A percentile compares a stretch with the other conserved stretches of the same genome.
Evolutionary conservation across 1,284 basidiomycete species (phyloP).

Genomic region (Irpex sp.): DNA sequence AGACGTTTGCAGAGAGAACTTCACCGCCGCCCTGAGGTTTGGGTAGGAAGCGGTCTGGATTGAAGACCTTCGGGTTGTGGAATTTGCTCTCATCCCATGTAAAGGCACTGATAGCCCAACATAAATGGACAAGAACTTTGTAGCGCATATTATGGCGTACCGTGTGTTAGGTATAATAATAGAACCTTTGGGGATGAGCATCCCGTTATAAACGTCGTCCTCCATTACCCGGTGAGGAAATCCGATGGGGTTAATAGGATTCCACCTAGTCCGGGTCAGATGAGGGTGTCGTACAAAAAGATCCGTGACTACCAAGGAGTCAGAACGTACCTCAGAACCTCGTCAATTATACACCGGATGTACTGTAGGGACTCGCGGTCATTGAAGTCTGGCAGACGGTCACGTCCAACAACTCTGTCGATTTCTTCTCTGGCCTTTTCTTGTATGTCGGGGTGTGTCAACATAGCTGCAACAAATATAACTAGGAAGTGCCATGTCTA

Average conservation of each 20-base stretch:
- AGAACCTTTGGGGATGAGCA: conserved; percentile 4
- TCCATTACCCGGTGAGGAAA: conserved; percentile 5
- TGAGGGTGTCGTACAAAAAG: too few species aligned
- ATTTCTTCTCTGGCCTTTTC: conserved; percentile 12
- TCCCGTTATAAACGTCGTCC: conserved; percentile 6
- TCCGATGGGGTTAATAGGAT: conserved; percentile 1
- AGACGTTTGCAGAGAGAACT: background rate
- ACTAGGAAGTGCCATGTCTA: conserved; percentile 8
- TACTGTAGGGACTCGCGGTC: conserved; percentile 15
- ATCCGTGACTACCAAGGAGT: too few species aligned
- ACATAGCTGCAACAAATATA: conserved; percentile 14
- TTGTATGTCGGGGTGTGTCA: conserved; percentile 12
- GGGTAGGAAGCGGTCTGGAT: conserved; percentile 3
- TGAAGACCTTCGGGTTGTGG: background rate
- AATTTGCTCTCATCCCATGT: background rate
- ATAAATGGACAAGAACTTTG: background rate
- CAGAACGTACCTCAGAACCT: conserved; percentile 7
- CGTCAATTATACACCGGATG: conserved; percentile 7
- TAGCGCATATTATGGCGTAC: background rate
- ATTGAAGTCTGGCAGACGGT: conserved; percentile 10
- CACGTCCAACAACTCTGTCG: conserved; percentile 11
- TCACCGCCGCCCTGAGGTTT: background rate
- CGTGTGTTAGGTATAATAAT: conserved; percentile 5
- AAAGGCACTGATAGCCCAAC: background rate
- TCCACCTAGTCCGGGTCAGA: background rate